Evolutionary conservation across 805 yeast species (phyloP).

Genomic region (Candida suzukii): DNA sequence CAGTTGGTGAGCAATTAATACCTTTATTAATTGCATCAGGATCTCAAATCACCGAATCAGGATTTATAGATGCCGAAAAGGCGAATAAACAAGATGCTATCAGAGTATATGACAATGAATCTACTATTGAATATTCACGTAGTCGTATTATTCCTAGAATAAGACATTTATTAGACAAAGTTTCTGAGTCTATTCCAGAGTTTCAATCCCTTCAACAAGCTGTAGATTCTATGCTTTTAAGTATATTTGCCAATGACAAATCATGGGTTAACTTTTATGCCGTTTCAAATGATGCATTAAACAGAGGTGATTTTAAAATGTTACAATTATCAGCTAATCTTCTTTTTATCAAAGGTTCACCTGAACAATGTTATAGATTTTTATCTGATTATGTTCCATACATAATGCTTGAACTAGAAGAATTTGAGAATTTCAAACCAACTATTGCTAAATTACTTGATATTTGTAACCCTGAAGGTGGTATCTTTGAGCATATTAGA

Average conservation of each 20-base stretch:
- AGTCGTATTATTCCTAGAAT: neutral
- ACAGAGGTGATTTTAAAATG: slow-evolving; percentile 2
- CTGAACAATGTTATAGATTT: slow-evolving; percentile 1
- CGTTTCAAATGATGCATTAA: slow-evolving; percentile 1
- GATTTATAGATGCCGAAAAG: slow-evolving; percentile 9
- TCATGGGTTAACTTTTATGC: neutral
- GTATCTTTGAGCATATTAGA: neutral
- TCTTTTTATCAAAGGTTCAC: neutral
- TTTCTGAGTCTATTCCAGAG: neutral
- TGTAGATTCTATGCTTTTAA: slow-evolving; percentile 1
- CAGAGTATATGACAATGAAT: neutral
- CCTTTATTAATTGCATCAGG: slow-evolving; percentile 21
- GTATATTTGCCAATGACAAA: slow-evolving; percentile 5
- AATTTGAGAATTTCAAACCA: neutral
- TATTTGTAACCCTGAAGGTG: neutral
- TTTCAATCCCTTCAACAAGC: neutral
- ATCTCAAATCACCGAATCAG: slow-evolving; percentile 18
- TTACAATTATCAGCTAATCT: slow-evolving; percentile 6
- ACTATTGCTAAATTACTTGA: neutral
- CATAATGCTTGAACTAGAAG: neutral
- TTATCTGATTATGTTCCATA: slow-evolving; percentile 3
- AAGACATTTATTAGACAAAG: neutral
- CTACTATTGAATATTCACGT: neutral
- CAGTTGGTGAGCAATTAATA: slow-evolving; percentile 8
- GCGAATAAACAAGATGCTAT: neutral